A percentile compares a stretch with the other conserved stretches of the same genome.
These are phyloP conservation scores for Cercospora nicotianae DNA, from an alignment of 2,329 filamentous ascomycete genomes.

Conservation along the genomic window DNA sequence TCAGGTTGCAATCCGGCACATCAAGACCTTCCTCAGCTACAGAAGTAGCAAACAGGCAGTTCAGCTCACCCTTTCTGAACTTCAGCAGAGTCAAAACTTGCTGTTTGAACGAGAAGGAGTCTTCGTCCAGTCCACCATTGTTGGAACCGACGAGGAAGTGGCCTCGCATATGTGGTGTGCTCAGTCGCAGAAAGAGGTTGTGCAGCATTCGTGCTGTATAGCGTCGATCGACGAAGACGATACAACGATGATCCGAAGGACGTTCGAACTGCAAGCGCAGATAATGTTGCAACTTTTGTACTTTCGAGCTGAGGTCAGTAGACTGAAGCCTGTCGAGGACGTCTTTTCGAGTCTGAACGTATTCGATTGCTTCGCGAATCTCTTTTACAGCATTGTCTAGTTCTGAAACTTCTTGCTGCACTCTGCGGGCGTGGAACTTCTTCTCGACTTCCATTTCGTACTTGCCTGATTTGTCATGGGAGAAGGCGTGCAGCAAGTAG, in stretches of 20 bases:
- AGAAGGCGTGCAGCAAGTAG: slow-evolving; percentile 45
- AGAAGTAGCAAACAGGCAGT: slow-evolving; percentile 64
- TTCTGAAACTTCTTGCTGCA: slow-evolving; percentile 35
- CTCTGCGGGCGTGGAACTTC: slow-evolving; percentile 38
- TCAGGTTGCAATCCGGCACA: slow-evolving; percentile 66
- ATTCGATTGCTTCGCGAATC: slow-evolving; percentile 59
- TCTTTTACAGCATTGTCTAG: slow-evolving; percentile 56
- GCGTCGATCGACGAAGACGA: slow-evolving; percentile 81
- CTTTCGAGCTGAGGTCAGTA: slow-evolving; percentile 68
- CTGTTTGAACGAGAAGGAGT: slow-evolving; percentile 66
- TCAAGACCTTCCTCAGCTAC: slow-evolving; percentile 67
- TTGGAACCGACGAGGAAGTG: slow-evolving; percentile 66
- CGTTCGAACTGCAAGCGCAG: slow-evolving; percentile 64
- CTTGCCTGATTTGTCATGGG: slow-evolving; percentile 26
- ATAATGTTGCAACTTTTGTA: slow-evolving; percentile 60
- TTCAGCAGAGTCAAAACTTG: slow-evolving; percentile 72
- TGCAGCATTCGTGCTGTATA: slow-evolving; percentile 73
- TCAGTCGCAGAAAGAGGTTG: slow-evolving; percentile 63
- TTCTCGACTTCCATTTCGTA: slow-evolving; percentile 31
- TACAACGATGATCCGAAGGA: slow-evolving; percentile 65
- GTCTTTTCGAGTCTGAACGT: slow-evolving; percentile 25
- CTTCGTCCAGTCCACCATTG: slow-evolving; percentile 43
- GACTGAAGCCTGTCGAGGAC: slow-evolving; percentile 12
- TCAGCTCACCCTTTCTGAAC: slow-evolving; percentile 60
- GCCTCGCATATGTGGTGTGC: slow-evolving; percentile 59